A percentile compares a stretch with the other conserved stretches of the same genome.
phyloP scores from a whole-genome alignment of 2,329 filamentous ascomycete genomes.

The Zarea fungicola region DNA sequence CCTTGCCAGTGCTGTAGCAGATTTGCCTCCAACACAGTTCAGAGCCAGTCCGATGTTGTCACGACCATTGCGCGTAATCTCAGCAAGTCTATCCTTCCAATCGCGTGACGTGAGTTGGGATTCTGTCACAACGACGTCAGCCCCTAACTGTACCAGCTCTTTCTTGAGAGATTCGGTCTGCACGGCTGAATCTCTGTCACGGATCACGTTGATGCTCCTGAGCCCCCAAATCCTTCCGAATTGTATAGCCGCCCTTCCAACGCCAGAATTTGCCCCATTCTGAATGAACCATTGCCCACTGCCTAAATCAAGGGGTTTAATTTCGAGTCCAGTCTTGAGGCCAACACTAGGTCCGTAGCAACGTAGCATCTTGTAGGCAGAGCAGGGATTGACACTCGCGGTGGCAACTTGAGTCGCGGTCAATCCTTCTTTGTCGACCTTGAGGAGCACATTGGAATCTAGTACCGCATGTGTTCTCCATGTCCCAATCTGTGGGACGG shows the following conservation, averaged over 20 bases:
- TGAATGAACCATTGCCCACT: conserved; percentile 88
- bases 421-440: conserved; percentile 66
- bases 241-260: conserved; percentile 88
- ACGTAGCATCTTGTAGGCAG: conserved; percentile 86
- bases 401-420: conserved; percentile 77
- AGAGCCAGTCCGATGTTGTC: conserved; percentile 72
- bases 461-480: conserved; percentile 88
- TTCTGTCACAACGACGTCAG: conserved; percentile 53
- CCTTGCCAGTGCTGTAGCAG: conserved; percentile 73
- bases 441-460: conserved; percentile 53
- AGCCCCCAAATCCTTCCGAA: conserved; percentile 80
- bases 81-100: conserved; percentile 56
- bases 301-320: conserved; percentile 39
- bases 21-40: conserved; percentile 91
- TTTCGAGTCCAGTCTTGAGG: conserved; percentile 39
- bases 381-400: conserved; percentile 87
- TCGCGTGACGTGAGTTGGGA: conserved; percentile 50
- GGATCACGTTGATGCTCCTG: conserved; percentile 83
- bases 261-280: conserved; percentile 92
- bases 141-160: conserved; percentile 51
- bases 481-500: conserved; percentile 76
- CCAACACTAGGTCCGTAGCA: conserved; percentile 59
- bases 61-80: conserved; percentile 65
- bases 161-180: conserved; percentile 56
- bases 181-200: conserved; percentile 60